Conservation (phyloP, 1,284 basidiomycete species). For the Uromyces viciae-fabae region DNA sequence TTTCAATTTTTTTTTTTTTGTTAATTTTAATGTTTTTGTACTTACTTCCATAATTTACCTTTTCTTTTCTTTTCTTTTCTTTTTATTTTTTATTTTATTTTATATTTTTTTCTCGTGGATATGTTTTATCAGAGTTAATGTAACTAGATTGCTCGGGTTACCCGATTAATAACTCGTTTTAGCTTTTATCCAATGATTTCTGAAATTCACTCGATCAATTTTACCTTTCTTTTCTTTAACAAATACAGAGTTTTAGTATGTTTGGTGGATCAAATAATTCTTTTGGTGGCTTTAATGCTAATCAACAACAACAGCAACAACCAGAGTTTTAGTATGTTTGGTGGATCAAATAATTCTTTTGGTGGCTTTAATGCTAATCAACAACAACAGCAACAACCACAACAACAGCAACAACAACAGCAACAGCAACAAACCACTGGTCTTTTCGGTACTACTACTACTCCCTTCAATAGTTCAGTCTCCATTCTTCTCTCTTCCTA, state of each 20-base stretch:
- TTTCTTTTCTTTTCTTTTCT: not conserved
- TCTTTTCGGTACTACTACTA: conserved; percentile 28
- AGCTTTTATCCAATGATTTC: not conserved
- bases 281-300: conserved; percentile 20
- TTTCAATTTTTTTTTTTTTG: not conserved
- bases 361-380: conserved; percentile 22
- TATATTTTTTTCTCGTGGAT: not conserved
- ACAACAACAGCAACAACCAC: conserved; percentile 36
- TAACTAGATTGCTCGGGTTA: not conserved
- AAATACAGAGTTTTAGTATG: not conserved
- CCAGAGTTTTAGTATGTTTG: conserved; percentile 43
- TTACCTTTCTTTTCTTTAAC: not conserved
- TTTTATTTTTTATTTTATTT: not conserved
- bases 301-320: conserved; percentile 36
- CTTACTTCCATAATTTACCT: not conserved
- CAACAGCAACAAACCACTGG: conserved; percentile 25
- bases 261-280: conserved; percentile 35
- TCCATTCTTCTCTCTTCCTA: not conserved
- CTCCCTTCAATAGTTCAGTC: conserved; percentile 8
- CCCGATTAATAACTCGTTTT: not conserved
- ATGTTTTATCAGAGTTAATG: not conserved
- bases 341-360: conserved; percentile 28
- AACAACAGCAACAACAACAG: conserved; percentile 34
- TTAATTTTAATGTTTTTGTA: not conserved
- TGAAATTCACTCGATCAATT: not conserved